A percentile compares a stretch with the other conserved stretches of the same genome.
These are phyloP conservation scores for Tetrapisispora nanseiensis DNA, from an alignment of 805 yeast species.

Conservation along the genomic window DNA sequence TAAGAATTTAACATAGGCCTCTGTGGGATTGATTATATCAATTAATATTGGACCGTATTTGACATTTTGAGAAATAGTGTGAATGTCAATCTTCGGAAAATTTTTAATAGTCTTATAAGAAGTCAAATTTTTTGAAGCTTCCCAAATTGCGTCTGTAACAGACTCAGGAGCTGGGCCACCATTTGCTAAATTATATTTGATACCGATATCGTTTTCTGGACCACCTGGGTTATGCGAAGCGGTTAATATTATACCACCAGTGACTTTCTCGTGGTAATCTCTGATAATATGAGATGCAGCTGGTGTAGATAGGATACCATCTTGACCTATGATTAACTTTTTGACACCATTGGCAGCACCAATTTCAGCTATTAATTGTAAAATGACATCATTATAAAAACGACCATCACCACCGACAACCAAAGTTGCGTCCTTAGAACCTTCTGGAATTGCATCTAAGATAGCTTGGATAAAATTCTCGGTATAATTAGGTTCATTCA, in stretches of 20 bases:
- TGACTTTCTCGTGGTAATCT: conserved; percentile 44
- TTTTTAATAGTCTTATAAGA: conserved; percentile 50
- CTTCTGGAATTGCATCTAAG: conserved; percentile 87
- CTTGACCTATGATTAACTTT: conserved; percentile 76
- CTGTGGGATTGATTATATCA: conserved; percentile 76
- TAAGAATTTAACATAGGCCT: conserved; percentile 67
- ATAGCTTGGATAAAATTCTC: conserved; percentile 91
- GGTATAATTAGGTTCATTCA: conserved; percentile 61
- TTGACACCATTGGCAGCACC: conserved; percentile 88
- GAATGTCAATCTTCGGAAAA: conserved; percentile 55
- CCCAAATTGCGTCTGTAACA: conserved; percentile 82
- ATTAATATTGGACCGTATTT: conserved; percentile 54
- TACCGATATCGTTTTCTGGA: conserved; percentile 84
- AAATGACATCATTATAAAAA: conserved; percentile 72
- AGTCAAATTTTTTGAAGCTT: conserved; percentile 47
- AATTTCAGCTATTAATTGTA: conserved; percentile 72
- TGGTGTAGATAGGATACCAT: conserved; percentile 88
- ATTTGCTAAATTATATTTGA: conserved; percentile 87
- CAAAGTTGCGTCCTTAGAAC: conserved; percentile 58
- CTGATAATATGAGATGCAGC: conserved; percentile 96
- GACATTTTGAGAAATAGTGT: conserved; percentile 40
- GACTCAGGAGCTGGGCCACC: conserved; percentile 99
- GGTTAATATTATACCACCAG: conserved; percentile 94
- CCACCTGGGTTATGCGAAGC: conserved; percentile 99
- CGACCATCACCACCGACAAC: conserved; percentile 98